A percentile compares a stretch with the other conserved stretches of the same genome.
phyloP scores from a whole-genome alignment of 1,139 yeast species.

The Geotrichum aggregatum region DNA sequence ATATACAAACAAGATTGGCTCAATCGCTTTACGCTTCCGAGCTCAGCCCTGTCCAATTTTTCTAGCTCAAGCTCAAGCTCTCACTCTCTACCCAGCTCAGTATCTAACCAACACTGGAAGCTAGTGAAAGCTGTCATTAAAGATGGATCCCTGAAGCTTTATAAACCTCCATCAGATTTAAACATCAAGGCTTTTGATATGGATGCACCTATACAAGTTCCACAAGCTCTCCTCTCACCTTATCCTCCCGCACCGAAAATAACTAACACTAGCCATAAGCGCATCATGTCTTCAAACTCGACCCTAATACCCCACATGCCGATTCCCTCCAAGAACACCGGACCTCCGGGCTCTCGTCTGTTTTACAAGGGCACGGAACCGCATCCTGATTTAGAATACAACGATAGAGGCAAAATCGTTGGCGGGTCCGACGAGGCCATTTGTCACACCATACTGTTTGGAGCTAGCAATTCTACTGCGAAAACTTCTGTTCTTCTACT shows the following conservation, averaged over 20 bases:
- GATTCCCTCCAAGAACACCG: slow-evolving; percentile 14
- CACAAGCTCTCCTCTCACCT: slow-evolving; percentile 14
- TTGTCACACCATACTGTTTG: slow-evolving; percentile 67
- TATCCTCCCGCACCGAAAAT: slow-evolving; percentile 9
- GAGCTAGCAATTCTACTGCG: slow-evolving; percentile 41
- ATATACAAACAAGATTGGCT: slow-evolving; percentile 29
- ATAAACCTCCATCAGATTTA: slow-evolving; percentile 36
- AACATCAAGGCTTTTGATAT: slow-evolving; percentile 32
- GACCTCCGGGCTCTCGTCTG: slow-evolving; percentile 18
- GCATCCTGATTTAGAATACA: slow-evolving; percentile 67
- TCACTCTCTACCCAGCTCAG: slow-evolving; percentile 2
- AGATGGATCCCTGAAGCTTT: slow-evolving; percentile 33
- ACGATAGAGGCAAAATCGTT: slow-evolving; percentile 45
- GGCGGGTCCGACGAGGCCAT: slow-evolving; percentile 64
- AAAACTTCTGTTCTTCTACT: slow-evolving; percentile 51
- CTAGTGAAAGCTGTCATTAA: slow-evolving; percentile 34
- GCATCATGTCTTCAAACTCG: slow-evolving; percentile 21
- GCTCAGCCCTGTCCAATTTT: slow-evolving; percentile 13
- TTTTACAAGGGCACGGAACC: slow-evolving; percentile 39
- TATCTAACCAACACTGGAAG: slow-evolving; percentile 29
- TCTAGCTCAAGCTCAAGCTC: slow-evolving; percentile 6
- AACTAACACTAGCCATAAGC: slow-evolving; percentile 14
- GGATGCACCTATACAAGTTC: slow-evolving; percentile 19
- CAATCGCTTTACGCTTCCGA: slow-evolving; percentile 19
- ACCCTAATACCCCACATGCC: slow-evolving; percentile 15